Evolutionary conservation across 139 green algal species (phyloP).

Genomic region (Penium margaritaceum): DNA sequence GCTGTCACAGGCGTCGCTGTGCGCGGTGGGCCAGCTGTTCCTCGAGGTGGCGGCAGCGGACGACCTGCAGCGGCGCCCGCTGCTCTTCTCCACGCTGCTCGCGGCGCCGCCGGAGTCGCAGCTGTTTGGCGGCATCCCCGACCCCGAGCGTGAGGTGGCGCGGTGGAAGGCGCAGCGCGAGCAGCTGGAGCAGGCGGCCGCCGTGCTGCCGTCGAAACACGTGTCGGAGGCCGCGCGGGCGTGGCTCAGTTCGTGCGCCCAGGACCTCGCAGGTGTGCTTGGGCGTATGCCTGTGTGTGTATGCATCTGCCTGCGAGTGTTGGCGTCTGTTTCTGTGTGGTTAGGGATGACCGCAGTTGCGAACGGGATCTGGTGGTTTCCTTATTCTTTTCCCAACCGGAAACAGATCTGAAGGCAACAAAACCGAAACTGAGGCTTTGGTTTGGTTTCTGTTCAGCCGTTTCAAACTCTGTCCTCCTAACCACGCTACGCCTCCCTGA

Average conservation of each 20-base stretch:
- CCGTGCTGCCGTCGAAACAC: constrained; percentile 40
- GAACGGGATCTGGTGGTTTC: too few relatives aligned
- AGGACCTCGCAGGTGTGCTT: constrained; percentile 29
- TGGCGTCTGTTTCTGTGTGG: too few relatives aligned
- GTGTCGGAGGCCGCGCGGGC: constrained; percentile 54
- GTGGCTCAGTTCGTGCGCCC: constrained; percentile 58
- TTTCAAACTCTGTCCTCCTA: too few relatives aligned
- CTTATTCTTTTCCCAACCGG: too few relatives aligned
- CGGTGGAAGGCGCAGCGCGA: constrained; percentile 40
- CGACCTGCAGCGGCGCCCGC: neutral
- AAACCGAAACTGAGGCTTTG: too few relatives aligned
- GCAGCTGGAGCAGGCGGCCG: constrained; percentile 34
- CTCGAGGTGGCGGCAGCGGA: constrained; percentile 43
- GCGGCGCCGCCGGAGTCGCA: neutral
- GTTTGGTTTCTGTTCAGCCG: too few relatives aligned
- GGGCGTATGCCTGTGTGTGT: too few relatives aligned
- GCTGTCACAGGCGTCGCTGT: constrained; percentile 41
- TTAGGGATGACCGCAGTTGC: too few relatives aligned
- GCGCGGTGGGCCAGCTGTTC: constrained; percentile 69
- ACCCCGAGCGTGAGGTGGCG: constrained; percentile 30
- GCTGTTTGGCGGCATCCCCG: constrained; percentile 39
- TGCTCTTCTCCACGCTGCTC: constrained; percentile 47
- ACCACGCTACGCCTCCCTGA: too few relatives aligned
- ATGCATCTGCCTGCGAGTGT: too few relatives aligned
- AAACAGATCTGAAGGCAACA: too few relatives aligned